Evolutionary conservation across 2,329 filamentous ascomycete genomes (phyloP).

Genomic region (Pochonia chlamydosporia): DNA sequence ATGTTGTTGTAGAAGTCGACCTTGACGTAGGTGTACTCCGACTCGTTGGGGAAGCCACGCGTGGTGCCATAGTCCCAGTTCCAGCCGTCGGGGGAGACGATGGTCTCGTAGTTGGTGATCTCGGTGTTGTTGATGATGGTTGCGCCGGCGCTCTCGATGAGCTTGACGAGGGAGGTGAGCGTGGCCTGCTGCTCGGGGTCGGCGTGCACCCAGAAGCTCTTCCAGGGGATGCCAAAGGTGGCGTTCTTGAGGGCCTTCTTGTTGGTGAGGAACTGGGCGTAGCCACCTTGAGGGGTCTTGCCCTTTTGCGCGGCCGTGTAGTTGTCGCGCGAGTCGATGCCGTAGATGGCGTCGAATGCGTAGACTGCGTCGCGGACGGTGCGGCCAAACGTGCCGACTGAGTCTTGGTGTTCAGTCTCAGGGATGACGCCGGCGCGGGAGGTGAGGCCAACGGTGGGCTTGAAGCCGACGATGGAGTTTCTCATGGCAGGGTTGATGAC

Average conservation of each 20-base stretch:
- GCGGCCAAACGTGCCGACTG: slow-evolving; percentile 60
- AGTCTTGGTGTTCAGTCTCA: slow-evolving; percentile 62
- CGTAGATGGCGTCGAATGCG: slow-evolving; percentile 63
- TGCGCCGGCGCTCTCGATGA: slow-evolving; percentile 56
- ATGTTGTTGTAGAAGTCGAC: slow-evolving; percentile 63
- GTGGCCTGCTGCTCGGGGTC: slow-evolving; percentile 47
- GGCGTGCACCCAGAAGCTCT: slow-evolving; percentile 62
- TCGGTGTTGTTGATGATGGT: slow-evolving; percentile 66
- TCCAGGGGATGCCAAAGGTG: slow-evolving; percentile 66
- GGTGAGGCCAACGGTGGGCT: slow-evolving; percentile 69
- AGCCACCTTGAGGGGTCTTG: slow-evolving; percentile 50
- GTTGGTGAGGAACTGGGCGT: slow-evolving; percentile 48
- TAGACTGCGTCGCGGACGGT: slow-evolving; percentile 65
- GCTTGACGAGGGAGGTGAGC: slow-evolving; percentile 40
- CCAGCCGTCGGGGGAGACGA: slow-evolving; percentile 64
- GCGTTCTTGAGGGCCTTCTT: slow-evolving; percentile 52
- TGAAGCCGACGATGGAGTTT: slow-evolving; percentile 66
- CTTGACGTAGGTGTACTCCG: slow-evolving; percentile 68
- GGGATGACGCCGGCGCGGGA: slow-evolving; percentile 61
- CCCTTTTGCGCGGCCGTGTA: slow-evolving; percentile 55
- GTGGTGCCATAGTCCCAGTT: slow-evolving; percentile 64
- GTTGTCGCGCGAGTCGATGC: slow-evolving; percentile 57
- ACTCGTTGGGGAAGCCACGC: slow-evolving; percentile 63
- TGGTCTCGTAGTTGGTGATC: slow-evolving; percentile 54
- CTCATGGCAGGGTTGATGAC: slow-evolving; percentile 67